Evolutionary conservation across 208 protist species (phyloP).

Genomic region (Acanthamoeba castellanii): DNA sequence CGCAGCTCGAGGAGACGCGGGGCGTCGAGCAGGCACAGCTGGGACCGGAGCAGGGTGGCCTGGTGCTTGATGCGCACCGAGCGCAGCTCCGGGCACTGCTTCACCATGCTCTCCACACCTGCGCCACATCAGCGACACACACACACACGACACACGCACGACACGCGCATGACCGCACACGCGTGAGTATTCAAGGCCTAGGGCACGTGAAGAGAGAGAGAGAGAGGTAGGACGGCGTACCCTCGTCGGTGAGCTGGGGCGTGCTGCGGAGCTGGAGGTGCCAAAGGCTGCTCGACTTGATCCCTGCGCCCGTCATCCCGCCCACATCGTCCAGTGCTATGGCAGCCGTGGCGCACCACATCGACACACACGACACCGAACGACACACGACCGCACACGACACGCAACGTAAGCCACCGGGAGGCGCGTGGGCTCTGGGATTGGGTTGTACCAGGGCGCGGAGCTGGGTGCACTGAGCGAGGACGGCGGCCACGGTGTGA

Average conservation of each 20-base stretch:
- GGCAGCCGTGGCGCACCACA: not conserved
- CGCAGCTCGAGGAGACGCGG: not conserved
- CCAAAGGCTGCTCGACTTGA: slow-evolving; percentile 12
- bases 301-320: not conserved
- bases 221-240: not conserved
- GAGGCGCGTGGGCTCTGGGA: not conserved
- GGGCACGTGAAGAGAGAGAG: not conserved
- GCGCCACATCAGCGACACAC: not conserved
- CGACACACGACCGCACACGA: not conserved
- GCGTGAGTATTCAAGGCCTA: not conserved
- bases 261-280: not conserved
- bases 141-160: no score
- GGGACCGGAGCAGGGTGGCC: not conserved
- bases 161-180: no score
- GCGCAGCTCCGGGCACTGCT: not conserved
- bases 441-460: not conserved
- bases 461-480: not conserved
- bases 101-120: not conserved
- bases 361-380: not conserved
- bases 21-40: not conserved
- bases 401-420: not conserved
- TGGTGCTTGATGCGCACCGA: slow-evolving; percentile 1
- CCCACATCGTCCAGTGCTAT: not conserved
- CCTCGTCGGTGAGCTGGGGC: not conserved
- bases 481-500: not conserved